Conservation (phyloP, 306 rosid species). For the Quercus suber region DNA sequence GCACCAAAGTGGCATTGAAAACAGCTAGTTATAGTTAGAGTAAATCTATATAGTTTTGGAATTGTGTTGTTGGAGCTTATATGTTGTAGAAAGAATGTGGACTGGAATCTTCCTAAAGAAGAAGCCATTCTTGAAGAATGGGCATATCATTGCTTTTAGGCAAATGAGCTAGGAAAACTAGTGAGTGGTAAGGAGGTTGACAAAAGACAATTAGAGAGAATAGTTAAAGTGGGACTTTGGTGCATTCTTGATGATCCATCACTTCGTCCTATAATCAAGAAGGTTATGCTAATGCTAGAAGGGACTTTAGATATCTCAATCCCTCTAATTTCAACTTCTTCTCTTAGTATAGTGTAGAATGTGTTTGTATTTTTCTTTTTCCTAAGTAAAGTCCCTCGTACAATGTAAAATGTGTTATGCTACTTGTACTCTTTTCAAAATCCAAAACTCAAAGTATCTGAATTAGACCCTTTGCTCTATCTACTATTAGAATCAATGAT, state of each 20-base stretch:
- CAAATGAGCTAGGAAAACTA: not conserved
- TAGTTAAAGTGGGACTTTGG: not conserved
- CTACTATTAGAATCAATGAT: no score
- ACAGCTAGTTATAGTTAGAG: not conserved
- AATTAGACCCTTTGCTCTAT: no score
- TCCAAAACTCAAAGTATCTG: no score
- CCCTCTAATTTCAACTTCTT: not conserved
- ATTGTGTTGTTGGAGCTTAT: no score
- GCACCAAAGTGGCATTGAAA: not conserved
- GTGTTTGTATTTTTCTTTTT: no score
- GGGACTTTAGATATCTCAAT: not conserved
- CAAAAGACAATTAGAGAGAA: not conserved
- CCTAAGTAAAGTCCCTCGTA: no score
- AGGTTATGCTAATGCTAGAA: not conserved
- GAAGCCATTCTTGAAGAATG: no score
- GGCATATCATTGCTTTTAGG: not conserved
- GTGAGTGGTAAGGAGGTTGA: not conserved
- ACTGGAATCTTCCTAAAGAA: no score
- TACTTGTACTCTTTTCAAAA: no score
- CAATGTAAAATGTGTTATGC: not conserved
- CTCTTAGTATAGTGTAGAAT: not conserved
- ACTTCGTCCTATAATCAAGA: not conserved
- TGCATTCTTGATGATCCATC: not conserved
- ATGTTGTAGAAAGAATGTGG: no score
- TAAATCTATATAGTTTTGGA: no score